Conservation (phyloP, 2,329 filamentous ascomycete genomes). For the Pezizomycotina sp. region DNA sequence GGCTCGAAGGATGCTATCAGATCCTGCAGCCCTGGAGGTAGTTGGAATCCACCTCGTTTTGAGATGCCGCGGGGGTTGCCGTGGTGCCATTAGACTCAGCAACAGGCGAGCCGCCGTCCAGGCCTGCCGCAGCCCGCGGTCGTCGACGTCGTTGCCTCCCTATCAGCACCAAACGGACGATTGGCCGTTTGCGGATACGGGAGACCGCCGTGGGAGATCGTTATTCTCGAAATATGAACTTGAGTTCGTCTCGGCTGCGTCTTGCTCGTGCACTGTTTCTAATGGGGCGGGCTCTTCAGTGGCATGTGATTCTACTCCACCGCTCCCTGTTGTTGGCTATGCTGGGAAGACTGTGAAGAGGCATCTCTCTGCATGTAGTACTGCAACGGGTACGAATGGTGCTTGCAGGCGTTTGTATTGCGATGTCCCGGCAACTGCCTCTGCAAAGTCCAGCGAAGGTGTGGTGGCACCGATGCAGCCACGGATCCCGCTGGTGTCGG, state of each 20-base stretch:
- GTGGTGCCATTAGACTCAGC: constrained; percentile 11
- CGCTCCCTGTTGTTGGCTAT: constrained; percentile 7
- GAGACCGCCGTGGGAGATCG: too few species aligned
- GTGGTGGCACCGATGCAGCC: constrained; percentile 28
- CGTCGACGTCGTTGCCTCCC: too few species aligned
- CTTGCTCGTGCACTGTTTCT: too few species aligned
- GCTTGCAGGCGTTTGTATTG: constrained; percentile 16
- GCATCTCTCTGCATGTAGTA: constrained; percentile 17
- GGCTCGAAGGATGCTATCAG: constrained; percentile 79
- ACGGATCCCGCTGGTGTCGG: constrained; percentile 16
- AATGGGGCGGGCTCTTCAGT: too few species aligned
- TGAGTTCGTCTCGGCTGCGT: too few species aligned
- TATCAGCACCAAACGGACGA: too few species aligned
- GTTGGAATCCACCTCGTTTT: constrained; percentile 46
- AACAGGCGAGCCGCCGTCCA: constrained; percentile 7
- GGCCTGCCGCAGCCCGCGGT: constrained; percentile 12
- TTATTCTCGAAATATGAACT: too few species aligned
- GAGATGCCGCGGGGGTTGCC: constrained; percentile 5
- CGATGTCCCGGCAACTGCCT: constrained; percentile 28
- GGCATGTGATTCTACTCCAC: constrained; percentile 10
- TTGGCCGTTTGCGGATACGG: too few species aligned
- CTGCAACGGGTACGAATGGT: constrained; percentile 17
- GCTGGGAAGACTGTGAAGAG: constrained; percentile 14
- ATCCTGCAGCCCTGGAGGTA: constrained; percentile 76
- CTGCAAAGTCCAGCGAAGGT: constrained; percentile 33